Evolutionary conservation across 1,284 basidiomycete genomes (phyloP), one percentile per base, ranked within the genome.

Genomic region (Heterobasidion annosum): DNA sequence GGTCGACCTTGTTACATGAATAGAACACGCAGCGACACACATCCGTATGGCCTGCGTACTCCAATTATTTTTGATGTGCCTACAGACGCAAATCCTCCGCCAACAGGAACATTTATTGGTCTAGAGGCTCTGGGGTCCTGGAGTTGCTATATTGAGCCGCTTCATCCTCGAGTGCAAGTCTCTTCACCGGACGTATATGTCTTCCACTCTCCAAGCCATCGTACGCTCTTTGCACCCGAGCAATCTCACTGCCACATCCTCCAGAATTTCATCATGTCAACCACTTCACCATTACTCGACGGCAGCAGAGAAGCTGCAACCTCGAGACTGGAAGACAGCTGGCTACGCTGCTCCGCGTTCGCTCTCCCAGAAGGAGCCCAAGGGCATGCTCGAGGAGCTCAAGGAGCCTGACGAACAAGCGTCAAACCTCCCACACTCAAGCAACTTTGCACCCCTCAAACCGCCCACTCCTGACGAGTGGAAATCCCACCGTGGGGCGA

Each of bases 291-390:
- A 65, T 46, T 65, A 67, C 57, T 61, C 64, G 2, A 64, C 64
- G 35, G 61, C 66, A 44, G 57, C 64, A 4, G 62, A 63, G 25
- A 15, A 18, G n/a, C 60, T 65, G 25, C 58, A 60, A 1, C 63
- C 61, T 2, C 61, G 56, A 7, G 64, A 67, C 47, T 84, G 83
- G 83, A 67, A 69, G 54, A 68, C 79, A 9, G 69, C 70, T 8
- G 77, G 77, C 51, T 75, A 65, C 67, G 76, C 60, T 57, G 67
- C 64, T 58, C 69, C 83, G n/a, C 71, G 69, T 32, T 77, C 84
- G 9, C 76, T 85, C 55, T 69, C 81, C 55, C 73, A 77, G 57
- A 73, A 76, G 58, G 79, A 82, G 65, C 77, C 83, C 65, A 71
- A 73, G 56, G 73, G 76, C 48, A 69, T 69, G 49, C 12, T 51